These are phyloP conservation scores for Agaricus bisporus DNA, from an alignment of 768 basidiomycete genomes.

Conservation along the genomic window DNA sequence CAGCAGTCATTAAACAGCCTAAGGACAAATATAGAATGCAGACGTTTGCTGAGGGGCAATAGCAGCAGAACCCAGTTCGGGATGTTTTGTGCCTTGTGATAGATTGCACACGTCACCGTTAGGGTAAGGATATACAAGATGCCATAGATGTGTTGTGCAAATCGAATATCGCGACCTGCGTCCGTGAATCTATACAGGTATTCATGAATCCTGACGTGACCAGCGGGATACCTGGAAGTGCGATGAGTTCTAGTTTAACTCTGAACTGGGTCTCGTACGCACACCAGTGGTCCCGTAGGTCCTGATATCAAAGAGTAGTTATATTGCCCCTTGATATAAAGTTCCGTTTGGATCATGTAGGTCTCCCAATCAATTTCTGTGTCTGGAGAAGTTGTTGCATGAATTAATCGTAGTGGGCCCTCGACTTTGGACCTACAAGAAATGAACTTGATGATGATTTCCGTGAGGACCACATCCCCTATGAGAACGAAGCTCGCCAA, in stretches of 20 bases:
- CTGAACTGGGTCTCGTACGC: constrained; percentile 17
- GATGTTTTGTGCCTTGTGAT: constrained; percentile 48
- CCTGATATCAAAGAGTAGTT: constrained; percentile 80
- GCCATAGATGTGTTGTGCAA: constrained; percentile 78
- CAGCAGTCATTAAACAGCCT: constrained; percentile 96
- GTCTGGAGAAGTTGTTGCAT: constrained; percentile 41
- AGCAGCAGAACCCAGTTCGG: constrained; percentile 72
- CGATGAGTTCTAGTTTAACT: constrained; percentile 1
- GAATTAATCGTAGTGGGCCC: constrained; percentile 14
- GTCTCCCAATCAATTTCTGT: constrained; percentile 99
- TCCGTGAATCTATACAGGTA: constrained; percentile 60
- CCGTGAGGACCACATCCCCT: constrained; percentile 73
- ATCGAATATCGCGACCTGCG: constrained; percentile 48
- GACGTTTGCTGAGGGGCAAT: constrained; percentile 83
- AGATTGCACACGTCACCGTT: constrained; percentile 60
- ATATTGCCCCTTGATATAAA: constrained; percentile 75
- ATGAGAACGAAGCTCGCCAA: constrained; percentile 59
- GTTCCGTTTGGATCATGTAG: constrained; percentile 83
- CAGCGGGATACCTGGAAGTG: constrained; percentile 79
- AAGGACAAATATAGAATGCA: constrained; percentile 90
- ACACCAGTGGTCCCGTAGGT: constrained; percentile 94
- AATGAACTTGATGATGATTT: constrained; percentile 74
- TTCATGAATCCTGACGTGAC: constrained; percentile 82
- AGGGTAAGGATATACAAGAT: constrained; percentile 67
- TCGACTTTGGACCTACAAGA: constrained; percentile 55